phyloP scores from a whole-genome alignment of 768 basidiomycete species.

The Kwoniella botswanensis region DNA sequence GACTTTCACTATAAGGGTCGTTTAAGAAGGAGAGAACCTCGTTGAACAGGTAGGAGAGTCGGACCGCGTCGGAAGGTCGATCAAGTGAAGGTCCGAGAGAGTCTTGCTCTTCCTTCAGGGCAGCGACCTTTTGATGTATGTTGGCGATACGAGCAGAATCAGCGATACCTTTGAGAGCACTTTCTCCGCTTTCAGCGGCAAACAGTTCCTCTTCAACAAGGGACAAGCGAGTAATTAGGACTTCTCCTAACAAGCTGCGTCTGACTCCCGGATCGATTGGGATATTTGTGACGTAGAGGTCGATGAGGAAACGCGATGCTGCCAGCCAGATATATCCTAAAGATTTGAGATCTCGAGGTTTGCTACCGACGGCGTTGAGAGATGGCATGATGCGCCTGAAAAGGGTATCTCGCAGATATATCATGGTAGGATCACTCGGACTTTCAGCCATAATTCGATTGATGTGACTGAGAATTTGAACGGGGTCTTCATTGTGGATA shows the following conservation, averaged over 20 bases:
- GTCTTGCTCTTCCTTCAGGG: conserved; percentile 17
- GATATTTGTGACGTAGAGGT: conserved; percentile 77
- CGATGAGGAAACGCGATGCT: conserved; percentile 67
- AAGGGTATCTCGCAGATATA: conserved; percentile 9
- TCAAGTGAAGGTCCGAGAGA: conserved; percentile 30
- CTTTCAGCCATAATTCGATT: background rate
- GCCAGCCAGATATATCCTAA: conserved; percentile 68
- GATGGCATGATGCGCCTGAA: conserved; percentile 3
- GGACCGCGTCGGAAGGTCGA: conserved; percentile 25
- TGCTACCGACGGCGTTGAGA: background rate
- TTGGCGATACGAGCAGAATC: conserved; percentile 33
- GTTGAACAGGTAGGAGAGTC: conserved; percentile 59
- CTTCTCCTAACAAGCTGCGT: conserved; percentile 33
- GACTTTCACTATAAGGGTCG: conserved; percentile 65
- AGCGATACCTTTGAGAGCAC: conserved; percentile 40
- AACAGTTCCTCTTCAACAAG: conserved; percentile 37
- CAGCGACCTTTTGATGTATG: conserved; percentile 13
- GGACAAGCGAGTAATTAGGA: conserved; percentile 23
- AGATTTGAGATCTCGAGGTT: conserved; percentile 46
- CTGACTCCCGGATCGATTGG: conserved; percentile 82
- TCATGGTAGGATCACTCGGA: background rate
- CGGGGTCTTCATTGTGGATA: background rate
- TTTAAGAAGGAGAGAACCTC: conserved; percentile 72
- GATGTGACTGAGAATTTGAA: background rate
- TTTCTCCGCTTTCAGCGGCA: conserved; percentile 37